Conservation (phyloP, 345 rosid genomes). For the Eucalyptus fibrosa region DNA sequence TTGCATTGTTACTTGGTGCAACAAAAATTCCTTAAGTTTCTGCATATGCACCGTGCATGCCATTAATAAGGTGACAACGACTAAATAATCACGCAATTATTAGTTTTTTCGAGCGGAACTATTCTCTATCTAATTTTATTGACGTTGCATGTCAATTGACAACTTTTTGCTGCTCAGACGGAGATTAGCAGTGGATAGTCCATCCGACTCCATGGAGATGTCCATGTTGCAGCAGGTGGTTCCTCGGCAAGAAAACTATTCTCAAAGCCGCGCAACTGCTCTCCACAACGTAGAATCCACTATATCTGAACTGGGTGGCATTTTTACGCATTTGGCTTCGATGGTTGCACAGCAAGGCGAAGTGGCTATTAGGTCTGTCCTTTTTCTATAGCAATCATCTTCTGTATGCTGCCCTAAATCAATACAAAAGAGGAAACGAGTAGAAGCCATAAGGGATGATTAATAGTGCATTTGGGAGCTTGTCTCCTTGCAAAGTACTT, state of each 20-base stretch:
- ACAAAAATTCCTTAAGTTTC: not conserved
- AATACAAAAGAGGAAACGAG: not conserved
- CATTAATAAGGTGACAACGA: not conserved
- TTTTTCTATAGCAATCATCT: not conserved
- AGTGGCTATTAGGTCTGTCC: slow-evolving; percentile 65
- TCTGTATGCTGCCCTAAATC: not conserved
- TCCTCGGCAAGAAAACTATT: slow-evolving; percentile 61
- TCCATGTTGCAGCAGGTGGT: slow-evolving; percentile 85
- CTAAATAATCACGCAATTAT: not conserved
- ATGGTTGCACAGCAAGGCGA: slow-evolving; percentile 92
- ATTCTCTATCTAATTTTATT: not conserved
- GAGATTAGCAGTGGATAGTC: slow-evolving; percentile 60
- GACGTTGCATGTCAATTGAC: not conserved
- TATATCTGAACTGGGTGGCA: slow-evolving; percentile 81
- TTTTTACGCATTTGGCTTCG: slow-evolving; percentile 80
- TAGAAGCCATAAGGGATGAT: not conserved
- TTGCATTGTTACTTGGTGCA: not conserved
- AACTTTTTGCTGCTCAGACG: slow-evolving; percentile 31
- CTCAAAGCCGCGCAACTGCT: slow-evolving; percentile 62
- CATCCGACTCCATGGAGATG: slow-evolving; percentile 72
- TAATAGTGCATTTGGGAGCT: not conserved
- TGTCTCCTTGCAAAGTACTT: not conserved
- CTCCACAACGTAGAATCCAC: slow-evolving; percentile 87
- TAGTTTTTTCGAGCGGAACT: not conserved
- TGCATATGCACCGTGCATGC: not conserved